A percentile compares a stretch with the other conserved stretches of the same genome.
phyloP scores from a whole-genome alignment of 306 rosid genomes.

The Sechiopsis laciniata region DNA sequence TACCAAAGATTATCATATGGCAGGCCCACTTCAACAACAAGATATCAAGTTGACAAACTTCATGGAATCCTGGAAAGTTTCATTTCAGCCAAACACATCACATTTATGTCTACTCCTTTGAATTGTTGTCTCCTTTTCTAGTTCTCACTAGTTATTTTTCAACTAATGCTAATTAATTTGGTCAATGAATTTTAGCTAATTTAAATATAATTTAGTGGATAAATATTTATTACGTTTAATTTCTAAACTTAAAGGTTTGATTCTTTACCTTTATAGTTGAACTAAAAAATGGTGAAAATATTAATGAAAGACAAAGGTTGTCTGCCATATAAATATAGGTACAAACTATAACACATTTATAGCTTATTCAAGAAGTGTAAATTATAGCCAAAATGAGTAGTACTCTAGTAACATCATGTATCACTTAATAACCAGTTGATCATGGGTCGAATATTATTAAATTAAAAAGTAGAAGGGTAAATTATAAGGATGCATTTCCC shows the following conservation, averaged over 20 bases:
- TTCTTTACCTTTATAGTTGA: too few species aligned
- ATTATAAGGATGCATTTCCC: too few species aligned
- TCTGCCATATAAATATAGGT: neutral
- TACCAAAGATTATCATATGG: neutral
- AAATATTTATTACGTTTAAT: too few species aligned
- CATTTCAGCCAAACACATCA: slow-evolving; percentile 3
- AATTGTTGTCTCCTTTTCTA: neutral
- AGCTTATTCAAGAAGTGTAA: neutral
- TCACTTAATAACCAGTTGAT: too few species aligned
- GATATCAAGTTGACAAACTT: neutral
- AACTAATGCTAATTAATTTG: too few species aligned
- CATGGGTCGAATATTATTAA: too few species aligned
- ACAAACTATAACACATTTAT: too few species aligned
- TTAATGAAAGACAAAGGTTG: neutral
- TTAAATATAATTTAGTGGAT: neutral
- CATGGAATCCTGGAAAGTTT: slow-evolving; percentile 20
- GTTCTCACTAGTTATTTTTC: too few species aligned
- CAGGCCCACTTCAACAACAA: slow-evolving; percentile 10
- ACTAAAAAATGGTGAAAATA: too few species aligned
- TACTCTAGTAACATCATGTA: too few species aligned
- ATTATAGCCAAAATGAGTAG: too few species aligned
- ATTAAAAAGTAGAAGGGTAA: neutral
- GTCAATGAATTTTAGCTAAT: neutral
- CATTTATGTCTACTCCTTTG: neutral
- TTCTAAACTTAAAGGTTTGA: too few species aligned